Base-by-base conservation (phyloP, 805 yeast species). In the Grigorovia humatica region DNA sequence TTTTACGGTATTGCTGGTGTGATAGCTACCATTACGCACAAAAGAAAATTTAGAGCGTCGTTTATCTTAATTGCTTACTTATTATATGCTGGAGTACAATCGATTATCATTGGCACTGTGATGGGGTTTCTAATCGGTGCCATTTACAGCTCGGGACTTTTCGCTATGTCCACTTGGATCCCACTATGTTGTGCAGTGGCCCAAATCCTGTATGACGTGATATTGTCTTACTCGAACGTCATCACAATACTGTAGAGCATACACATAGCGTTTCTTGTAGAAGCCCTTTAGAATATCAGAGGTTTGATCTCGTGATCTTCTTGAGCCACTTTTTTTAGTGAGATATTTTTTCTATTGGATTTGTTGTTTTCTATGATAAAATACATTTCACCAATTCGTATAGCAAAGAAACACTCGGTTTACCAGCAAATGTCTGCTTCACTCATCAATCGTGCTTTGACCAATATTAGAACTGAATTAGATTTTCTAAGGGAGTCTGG, bases 111-210 rank as follows among this genome's bases (percentile, higher is more conserved):
- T 1, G 98, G 97, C 0, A 80, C 90, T 1, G 73, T 88, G 6
- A 74, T 85, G 43, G 97, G 96, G 0, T 71, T 89, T 12, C 63
- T 93, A 56, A 64, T 86, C 17, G 83, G 83, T 40, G 85, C 88
- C 1, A 77, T 89, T 8, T 90, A 90, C 69, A 73, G 76, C 51
- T 81, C 95, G 0, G 96, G 96, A 0, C 74, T 84, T 23, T 80
- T 91, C 59, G 78, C 85, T 20, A 87, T 93, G 95, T 83, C 95
- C 12, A 87, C 97, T 0, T 91, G 99, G 99, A 80, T 91, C 8
- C 98, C 99, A 0, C 76, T 91, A 57, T 77, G 85, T 51, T 87
- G 90, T 80, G 95, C 82, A 0, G 67, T 85, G 2, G 77, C 85
- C 4, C 82, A 81, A 58, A 74, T 86, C 6, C 62, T 88, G 44